Base-by-base conservation (phyloP, 768 basidiomycete genomes). In the Termitomyces sp. region DNA sequence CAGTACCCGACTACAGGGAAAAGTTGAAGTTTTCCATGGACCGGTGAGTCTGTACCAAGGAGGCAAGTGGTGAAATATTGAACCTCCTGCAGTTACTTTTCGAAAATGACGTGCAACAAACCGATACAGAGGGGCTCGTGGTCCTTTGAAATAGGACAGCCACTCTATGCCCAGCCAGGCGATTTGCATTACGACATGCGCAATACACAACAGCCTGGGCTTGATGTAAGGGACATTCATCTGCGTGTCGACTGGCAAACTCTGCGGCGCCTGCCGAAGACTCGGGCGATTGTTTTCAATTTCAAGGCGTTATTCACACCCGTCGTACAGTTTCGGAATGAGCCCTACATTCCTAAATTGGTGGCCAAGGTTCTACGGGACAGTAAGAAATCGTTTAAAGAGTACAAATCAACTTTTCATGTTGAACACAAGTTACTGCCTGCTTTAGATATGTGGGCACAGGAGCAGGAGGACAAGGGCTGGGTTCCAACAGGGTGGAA, bases 191-290 rank as follows among this genome's bases (percentile, higher is more conserved):
- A 69, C 66, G 56, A 53, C 17, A 10, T 58, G 43, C 74, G 75
- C 30, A 63, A 66, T 40, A 61, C 47, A 5, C 75, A 77, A 52
- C 60, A 65, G 33, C 70, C 71, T 2, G 60, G 73, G 30, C 65
- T 82, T 15, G 50, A 66, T 2, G 50, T 76, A 40, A 72, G 76
- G 28, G 70, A 78, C 51, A 68, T 81, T 19, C 65, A 73, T 60
- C 60, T 83, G 50, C 75, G 80, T 14, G 78, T 83, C 19, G 79
- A 82, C 55, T 82, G 80, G 80, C 81, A 83, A 62, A 81, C 79
- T 8, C 63, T 82, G 33, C 72, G 79, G 17, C 73, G 78, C 33
- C 63, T 82, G 43, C 80, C 81, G 12, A 65, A 66, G 53, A 79
- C 80, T 6, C 67, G 67, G 11, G 76, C 78, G 0, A 78, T 83